These are phyloP conservation scores for Drechslerella dactyloides DNA, from an alignment of 2,329 filamentous ascomycete species.

Conservation along the genomic window DNA sequence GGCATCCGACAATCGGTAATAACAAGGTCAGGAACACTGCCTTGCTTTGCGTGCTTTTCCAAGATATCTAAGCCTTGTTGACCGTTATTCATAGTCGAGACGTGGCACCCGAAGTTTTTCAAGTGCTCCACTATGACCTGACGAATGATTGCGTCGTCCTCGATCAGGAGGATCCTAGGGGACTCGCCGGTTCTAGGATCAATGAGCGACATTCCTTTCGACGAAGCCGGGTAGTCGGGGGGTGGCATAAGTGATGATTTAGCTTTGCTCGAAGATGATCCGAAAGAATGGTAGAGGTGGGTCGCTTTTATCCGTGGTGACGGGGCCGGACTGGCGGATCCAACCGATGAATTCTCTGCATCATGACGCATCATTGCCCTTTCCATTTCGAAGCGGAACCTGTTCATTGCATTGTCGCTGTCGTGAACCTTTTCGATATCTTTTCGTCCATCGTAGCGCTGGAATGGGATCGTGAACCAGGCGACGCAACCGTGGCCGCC, in stretches of 20 bases:
- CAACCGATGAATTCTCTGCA: slow-evolving; percentile 36
- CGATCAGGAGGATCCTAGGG: slow-evolving; percentile 29
- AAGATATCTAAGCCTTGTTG: slow-evolving; percentile 23
- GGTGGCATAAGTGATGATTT: slow-evolving; percentile 27
- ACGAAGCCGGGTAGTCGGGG: slow-evolving; percentile 21
- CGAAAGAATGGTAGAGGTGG: slow-evolving; percentile 16
- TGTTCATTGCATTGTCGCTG: slow-evolving; percentile 40
- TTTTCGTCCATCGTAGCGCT: slow-evolving; percentile 39
- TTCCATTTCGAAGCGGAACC: slow-evolving; percentile 47
- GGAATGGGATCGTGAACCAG: slow-evolving; percentile 46
- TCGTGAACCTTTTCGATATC: slow-evolving; percentile 39
- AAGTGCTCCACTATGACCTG: slow-evolving; percentile 26
- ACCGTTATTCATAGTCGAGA: slow-evolving; percentile 32
- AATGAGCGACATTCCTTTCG: slow-evolving; percentile 14
- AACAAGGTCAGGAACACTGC: slow-evolving; percentile 31
- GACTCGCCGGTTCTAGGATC: slow-evolving; percentile 16
- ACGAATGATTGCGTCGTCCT: slow-evolving; percentile 37
- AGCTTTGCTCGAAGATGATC: slow-evolving; percentile 1
- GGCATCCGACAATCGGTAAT: slow-evolving; percentile 49
- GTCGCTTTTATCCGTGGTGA: slow-evolving; percentile 31
- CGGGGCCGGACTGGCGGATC: slow-evolving; percentile 30
- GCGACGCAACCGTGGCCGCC: slow-evolving; percentile 44
- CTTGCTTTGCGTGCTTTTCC: slow-evolving; percentile 15
- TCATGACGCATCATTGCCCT: slow-evolving; percentile 43
- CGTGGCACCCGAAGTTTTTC: slow-evolving; percentile 17